phyloP scores from a whole-genome alignment of 2,329 filamentous ascomycete species.

The Colletotrichum tabaci region DNA sequence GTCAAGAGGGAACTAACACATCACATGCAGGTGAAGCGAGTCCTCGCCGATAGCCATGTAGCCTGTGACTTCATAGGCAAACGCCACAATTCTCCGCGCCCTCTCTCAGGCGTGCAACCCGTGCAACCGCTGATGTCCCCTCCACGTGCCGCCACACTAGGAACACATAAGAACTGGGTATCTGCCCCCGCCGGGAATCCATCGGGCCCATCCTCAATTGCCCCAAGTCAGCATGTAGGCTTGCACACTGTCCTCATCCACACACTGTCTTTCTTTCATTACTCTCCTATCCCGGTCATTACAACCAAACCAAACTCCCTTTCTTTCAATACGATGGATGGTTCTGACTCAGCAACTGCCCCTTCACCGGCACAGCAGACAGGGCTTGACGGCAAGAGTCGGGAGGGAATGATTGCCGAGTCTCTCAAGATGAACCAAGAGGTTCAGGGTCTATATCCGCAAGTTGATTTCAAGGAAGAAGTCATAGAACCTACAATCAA shows the following conservation, averaged over 20 bases:
- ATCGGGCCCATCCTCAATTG: background rate
- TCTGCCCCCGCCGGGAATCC: background rate
- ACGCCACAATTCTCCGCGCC: slow-evolving; percentile 23
- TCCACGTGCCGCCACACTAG: background rate
- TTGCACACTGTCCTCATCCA: background rate
- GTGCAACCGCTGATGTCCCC: slow-evolving; percentile 17
- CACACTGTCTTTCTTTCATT: background rate
- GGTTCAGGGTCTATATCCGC: slow-evolving; percentile 24
- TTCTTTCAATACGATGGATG: background rate
- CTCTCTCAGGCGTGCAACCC: background rate
- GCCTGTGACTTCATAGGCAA: slow-evolving; percentile 27
- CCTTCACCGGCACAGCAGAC: background rate
- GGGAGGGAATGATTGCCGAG: slow-evolving; percentile 35
- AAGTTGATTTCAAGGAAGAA: slow-evolving; percentile 26
- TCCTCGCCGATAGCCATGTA: slow-evolving; percentile 12
- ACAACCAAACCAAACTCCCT: no score
- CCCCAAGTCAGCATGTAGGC: background rate
- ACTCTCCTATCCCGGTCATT: fast-evolving
- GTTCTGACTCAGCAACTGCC: background rate
- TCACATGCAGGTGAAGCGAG: background rate
- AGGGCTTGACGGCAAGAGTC: slow-evolving; percentile 19
- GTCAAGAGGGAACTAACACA: background rate
- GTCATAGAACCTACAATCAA: slow-evolving; percentile 32
- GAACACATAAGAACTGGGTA: slow-evolving; percentile 15
- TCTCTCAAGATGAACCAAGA: slow-evolving; percentile 26